These are phyloP conservation scores for Wallacemonas sp. DNA, from an alignment of 208 protist genomes.

Conservation along the genomic window DNA sequence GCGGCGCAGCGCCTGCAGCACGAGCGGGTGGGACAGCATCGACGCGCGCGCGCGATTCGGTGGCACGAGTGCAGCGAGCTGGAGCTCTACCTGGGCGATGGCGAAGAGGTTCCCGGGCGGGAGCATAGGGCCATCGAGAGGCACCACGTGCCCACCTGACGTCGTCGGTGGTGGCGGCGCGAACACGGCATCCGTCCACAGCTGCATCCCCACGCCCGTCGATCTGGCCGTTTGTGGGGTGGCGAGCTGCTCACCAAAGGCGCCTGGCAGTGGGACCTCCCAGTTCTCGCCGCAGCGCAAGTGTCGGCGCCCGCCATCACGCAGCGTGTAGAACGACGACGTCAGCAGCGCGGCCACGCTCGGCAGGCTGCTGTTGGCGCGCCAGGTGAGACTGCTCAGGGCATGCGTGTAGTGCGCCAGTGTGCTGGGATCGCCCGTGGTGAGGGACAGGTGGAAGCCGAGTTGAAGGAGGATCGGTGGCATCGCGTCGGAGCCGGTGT, in stretches of 20 bases:
- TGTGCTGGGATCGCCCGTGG: background rate
- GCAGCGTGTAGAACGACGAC: background rate
- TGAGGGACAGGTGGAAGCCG: background rate
- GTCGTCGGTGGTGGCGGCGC: background rate
- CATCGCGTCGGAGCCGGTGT: background rate
- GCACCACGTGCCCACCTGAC: background rate
- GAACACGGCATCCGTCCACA: conserved; percentile 2
- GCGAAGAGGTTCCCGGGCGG: background rate
- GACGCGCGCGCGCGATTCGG: background rate
- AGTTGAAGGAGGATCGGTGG: background rate
- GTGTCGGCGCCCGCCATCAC: background rate
- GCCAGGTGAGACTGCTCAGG: background rate
- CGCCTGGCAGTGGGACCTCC: conserved; percentile 10
- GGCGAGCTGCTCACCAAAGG: background rate
- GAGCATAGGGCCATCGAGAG: conserved; percentile 9
- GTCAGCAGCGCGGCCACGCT: background rate
- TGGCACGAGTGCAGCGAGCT: background rate
- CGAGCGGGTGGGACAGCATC: conserved; percentile 16
- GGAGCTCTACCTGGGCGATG: background rate
- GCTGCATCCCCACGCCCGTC: background rate
- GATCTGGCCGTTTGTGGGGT: background rate
- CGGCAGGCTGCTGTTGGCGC: background rate
- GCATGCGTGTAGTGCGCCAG: background rate
- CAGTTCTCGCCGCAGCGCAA: background rate
- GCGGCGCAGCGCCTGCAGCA: conserved; percentile 17